Evolutionary conservation across 2,329 filamentous ascomycete species (phyloP), one percentile per base, ranked within the genome.

Genomic region (Trichophyton equinum): DNA sequence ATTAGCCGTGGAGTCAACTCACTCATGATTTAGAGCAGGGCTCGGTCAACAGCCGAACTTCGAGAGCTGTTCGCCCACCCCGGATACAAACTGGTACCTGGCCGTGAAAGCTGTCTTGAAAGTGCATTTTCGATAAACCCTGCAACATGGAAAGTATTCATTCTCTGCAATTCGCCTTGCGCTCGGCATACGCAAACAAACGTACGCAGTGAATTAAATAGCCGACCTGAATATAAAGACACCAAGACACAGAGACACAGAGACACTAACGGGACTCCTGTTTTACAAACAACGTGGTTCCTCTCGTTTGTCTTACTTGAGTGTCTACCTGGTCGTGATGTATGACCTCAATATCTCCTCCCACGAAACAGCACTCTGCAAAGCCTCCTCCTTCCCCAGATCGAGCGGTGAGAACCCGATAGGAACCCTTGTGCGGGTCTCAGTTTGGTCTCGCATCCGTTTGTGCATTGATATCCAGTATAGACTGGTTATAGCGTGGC

Each of bases 251-350:
- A 5, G 7, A 30, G 27, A 7, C 27, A 30, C 6, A 5, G 7
- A 30, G 27, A 7, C 27, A 30, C 27, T 30, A 30, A 7, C 8
- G 4, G 13, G 22, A 33, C 25, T 33, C 49, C 33, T 30, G 49
- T 53, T 53, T 53, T 53, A 53, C 49, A 53, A 33, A 22, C 18
- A 53, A 53, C 49, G 49, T 53, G 49, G 22, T 30, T 53, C 49
- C 27, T 25, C 27, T 53, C 49, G 11, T 53, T 53, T 53, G 49
- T 53, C 22, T 15, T 15, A 53, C 49, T 2, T 9, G 13, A 11
- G n/a, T 27, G 13, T 25, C 8, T 9, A 30, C 18, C n/a, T 5
- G 13, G 49, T 46, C 18, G 18, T 22, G 46, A 22, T 9, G 49
- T 53, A 53, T 53, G 49, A 53, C 49, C 22, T 18, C n/a, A 53